phyloP scores from a whole-genome alignment of 305 asterid species.

The Solanum aculeatissimum region DNA sequence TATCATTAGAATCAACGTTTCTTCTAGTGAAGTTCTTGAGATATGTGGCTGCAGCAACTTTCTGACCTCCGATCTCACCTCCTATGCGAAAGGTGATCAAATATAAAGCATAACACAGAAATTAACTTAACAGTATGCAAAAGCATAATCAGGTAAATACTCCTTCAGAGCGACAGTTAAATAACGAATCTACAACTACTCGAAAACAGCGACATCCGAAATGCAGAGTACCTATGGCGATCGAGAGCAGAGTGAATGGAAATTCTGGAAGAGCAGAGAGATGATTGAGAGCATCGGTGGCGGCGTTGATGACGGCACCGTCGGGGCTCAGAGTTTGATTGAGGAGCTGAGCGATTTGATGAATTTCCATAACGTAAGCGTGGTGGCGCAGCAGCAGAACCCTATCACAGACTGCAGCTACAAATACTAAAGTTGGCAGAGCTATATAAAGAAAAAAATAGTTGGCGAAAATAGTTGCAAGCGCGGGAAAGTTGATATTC shows the following conservation, averaged over 20 bases:
- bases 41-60: constrained; percentile 28
- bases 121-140: background rate
- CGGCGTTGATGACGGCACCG: constrained; percentile 3
- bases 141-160: background rate
- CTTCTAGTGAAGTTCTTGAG: constrained; percentile 30
- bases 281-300: constrained; percentile 25
- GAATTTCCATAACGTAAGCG: constrained; percentile 10
- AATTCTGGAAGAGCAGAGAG: constrained; percentile 18
- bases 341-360: constrained; percentile 14
- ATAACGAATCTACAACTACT: background rate
- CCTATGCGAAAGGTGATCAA: background rate
- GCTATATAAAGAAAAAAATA: background rate
- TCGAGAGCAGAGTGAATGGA: constrained; percentile 20
- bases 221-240: constrained; percentile 10
- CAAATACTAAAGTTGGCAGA: background rate
- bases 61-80: constrained; percentile 20
- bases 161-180: background rate
- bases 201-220: background rate
- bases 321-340: constrained; percentile 20
- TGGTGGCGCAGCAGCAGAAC: constrained; percentile 10
- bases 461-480: background rate
- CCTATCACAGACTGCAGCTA: constrained; percentile 2
- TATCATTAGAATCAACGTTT: constrained; percentile 1
- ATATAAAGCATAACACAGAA: background rate
- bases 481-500: constrained; percentile 9